Base-by-base conservation (phyloP, 768 basidiomycete species). In the Lactifluus hygrophoroides region DNA sequence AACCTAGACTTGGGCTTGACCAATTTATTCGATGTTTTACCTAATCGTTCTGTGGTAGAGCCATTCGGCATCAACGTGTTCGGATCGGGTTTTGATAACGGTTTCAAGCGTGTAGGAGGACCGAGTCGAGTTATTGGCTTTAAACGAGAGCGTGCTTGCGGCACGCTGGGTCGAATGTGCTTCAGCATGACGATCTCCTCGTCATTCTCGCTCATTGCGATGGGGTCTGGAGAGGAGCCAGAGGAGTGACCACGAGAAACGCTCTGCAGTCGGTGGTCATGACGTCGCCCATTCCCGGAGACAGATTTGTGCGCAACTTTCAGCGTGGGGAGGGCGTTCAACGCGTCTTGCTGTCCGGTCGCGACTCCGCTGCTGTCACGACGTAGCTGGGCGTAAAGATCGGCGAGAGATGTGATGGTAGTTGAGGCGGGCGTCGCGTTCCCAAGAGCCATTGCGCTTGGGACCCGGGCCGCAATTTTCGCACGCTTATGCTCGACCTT, bases 281-380 rank as follows among this genome's bases (percentile, higher is more conserved):
- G 2, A 17, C 6, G 7, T 16, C 32, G 30, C 11, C 28, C 35
- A 13, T 38, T 37, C 16, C 40, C 21, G 10, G 38, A 7, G 17
- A 13, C 19, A 13, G 17, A 5, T 19, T 19, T 60, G 34, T 42
- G 32, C 5, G 40, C 17, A 21, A 4, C 8, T 17, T 46, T 43
- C 21, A 4, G 21, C 11, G 17, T 11, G 19, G 40, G 17, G 9
- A 19, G 13, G 23, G 10, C 37, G 17, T 32, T 38, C 27, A 49
- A 30, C 43, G 43, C 13, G 43, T 30, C 35, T n/a, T 32, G 40
- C 5, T 43, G 52, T 7, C 13, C 13, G 6, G 54, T 25, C 2
- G n/a, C n/a, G n/a, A n/a, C n/a, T n/a, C n/a, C n/a, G 9, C 44
- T 27, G 42, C 58, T 60, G n/a, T 60, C 59, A 35, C 59, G 59